Base-by-base conservation (phyloP, 2,329 filamentous ascomycete genomes). In the Fusarium sp. region DNA sequence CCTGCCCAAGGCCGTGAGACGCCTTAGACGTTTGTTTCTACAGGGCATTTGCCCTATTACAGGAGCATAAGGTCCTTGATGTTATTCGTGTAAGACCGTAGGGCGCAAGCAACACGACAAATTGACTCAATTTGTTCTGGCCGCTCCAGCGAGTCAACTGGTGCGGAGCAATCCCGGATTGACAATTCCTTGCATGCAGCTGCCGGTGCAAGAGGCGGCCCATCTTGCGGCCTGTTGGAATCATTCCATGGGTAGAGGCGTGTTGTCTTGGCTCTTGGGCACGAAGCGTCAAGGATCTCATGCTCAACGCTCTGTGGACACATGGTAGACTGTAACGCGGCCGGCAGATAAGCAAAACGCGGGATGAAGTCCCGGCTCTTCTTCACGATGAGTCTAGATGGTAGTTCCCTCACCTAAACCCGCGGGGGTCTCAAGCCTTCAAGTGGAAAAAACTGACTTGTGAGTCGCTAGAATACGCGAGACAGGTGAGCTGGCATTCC, bases 1-100 rank as follows among this genome's bases (percentile, higher is more conserved):
- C 70, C 47, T 48, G 26, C 26, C 69, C 59, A 36, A 70, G 72
- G 6, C 61, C 68, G 46, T 72, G 70, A 5, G 67, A 72, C 26
- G 58, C 68, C 24, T 68, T 70, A 51, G 12, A 62, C 70, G 52
- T 72, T 50, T 63, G 65, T 57, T 38, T 60, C 40, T 47, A 60
- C 42, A 72, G 42, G n/a, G 44, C 53, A 10, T 60, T 46, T 47
- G 73, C 60, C 32, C 68, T 50, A 6, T 64, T 52, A 40, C 69
- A 62, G 30, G 59, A 62, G 24, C 61, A 56, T n/a, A 70, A 49
- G 12, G 45, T 56, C 19, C 69, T 70, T 17, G 69, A 43, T 15
- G 68, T 44, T 23, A 56, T 43, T 32, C 65, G 55, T n/a, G 69
- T 62, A 7, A 71, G 52, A 11, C 67, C 62, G 44, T 62, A 69